These are phyloP conservation scores for Psilocybe cyanescens DNA, from an alignment of 768 basidiomycete genomes.

Conservation along the genomic window DNA sequence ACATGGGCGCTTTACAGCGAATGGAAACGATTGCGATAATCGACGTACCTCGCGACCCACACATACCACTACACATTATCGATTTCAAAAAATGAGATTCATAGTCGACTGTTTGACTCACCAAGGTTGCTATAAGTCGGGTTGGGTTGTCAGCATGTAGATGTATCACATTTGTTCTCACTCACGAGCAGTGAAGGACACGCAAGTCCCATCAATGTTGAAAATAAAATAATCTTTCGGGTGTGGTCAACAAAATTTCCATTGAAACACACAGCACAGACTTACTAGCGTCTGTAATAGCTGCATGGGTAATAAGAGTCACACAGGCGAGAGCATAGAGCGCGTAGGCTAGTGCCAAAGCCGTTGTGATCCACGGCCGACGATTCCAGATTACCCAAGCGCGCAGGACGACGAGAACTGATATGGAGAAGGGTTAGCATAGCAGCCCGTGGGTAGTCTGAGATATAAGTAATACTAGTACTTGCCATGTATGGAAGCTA, in stretches of 20 bases:
- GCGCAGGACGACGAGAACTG: conserved; percentile 20
- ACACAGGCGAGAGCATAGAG: conserved; percentile 14
- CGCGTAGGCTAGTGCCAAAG: conserved; percentile 9
- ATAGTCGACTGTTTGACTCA: neutral
- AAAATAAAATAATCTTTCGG: conserved; percentile 15
- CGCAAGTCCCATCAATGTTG: conserved; percentile 15
- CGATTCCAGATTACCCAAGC: conserved; percentile 21
- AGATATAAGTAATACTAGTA: neutral
- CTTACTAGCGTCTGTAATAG: conserved; percentile 13
- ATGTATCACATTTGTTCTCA: neutral
- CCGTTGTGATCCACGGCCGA: conserved; percentile 11
- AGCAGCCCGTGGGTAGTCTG: neutral
- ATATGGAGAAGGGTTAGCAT: neutral
- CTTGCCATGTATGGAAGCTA: conserved; percentile 18
- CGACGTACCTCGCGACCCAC: conserved; percentile 16
- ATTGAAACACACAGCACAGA: neutral
- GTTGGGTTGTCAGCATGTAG: neutral
- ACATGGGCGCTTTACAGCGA: neutral
- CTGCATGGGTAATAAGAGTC: conserved; percentile 13
- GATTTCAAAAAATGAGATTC: neutral
- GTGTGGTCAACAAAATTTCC: neutral
- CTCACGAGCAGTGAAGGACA: conserved; percentile 19
- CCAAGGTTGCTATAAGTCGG: neutral
- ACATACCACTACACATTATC: conserved; percentile 13
- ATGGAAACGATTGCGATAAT: too few relatives aligned